phyloP scores from a whole-genome alignment of 2,329 filamentous ascomycete species.

The Aureobasidium namibiae region DNA sequence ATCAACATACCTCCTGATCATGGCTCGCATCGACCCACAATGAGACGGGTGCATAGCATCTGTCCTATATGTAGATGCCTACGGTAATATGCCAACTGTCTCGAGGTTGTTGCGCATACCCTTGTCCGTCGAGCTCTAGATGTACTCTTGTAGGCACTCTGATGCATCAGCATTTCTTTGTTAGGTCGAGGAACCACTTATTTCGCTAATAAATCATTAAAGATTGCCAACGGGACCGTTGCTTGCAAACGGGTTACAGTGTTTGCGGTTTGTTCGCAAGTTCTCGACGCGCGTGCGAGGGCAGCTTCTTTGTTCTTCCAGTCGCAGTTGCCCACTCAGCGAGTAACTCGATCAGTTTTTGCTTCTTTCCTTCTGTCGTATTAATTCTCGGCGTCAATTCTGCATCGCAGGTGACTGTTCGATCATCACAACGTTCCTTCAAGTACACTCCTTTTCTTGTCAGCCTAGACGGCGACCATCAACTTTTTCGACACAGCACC shows the following conservation, averaged over 20 bases:
- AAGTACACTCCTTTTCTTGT: not conserved
- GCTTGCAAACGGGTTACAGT: not conserved
- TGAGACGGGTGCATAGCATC: not conserved
- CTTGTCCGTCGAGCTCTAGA: not conserved
- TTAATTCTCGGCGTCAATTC: not conserved
- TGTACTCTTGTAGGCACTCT: not conserved
- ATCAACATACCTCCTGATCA: not conserved
- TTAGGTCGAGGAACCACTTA: conserved; percentile 3
- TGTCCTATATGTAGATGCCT: not conserved
- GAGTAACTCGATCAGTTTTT: not conserved
- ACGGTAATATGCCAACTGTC: not conserved
- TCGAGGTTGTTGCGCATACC: not conserved
- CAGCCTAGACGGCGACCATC: conserved; percentile 5
- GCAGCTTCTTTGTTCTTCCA: not conserved
- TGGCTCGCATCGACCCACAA: not conserved
- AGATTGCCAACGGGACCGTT: conserved; percentile 1
- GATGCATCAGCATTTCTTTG: not conserved
- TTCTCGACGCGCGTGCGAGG: not conserved
- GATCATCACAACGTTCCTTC: not conserved
- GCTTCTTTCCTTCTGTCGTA: not conserved
- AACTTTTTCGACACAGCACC: not conserved
- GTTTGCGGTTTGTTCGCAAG: not conserved
- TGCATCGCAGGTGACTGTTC: not conserved
- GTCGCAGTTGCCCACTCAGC: conserved; percentile 1
- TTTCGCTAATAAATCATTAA: not conserved